Conservation (phyloP, 1,284 basidiomycete species). For the Xanthoconium separans region DNA sequence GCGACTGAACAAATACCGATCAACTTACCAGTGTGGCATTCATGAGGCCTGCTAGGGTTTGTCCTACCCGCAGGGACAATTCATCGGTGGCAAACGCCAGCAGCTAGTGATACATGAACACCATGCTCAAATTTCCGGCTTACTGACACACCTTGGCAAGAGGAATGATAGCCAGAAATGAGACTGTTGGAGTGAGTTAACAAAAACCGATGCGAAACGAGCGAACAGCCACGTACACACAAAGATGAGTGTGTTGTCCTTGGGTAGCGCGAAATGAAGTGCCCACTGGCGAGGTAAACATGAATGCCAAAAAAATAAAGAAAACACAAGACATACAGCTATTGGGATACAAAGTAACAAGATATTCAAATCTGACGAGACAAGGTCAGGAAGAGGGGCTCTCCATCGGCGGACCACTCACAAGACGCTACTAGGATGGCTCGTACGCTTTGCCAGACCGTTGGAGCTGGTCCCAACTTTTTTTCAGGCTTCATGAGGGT, state of each 20-base stretch:
- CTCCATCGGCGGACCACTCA: conserved; percentile 20
- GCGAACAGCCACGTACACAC: conserved; percentile 50
- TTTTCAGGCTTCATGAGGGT: conserved; percentile 35
- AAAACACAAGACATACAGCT: conserved; percentile 46
- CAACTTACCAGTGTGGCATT: conserved; percentile 79
- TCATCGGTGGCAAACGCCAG: conserved; percentile 89
- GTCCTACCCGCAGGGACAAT: conserved; percentile 77
- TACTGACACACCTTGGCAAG: conserved; percentile 59
- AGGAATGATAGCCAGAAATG: conserved; percentile 72
- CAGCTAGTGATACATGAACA: conserved; percentile 43
- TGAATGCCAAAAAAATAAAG: conserved; percentile 1
- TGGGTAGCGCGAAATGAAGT: conserved; percentile 57
- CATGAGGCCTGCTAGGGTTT: conserved; percentile 82
- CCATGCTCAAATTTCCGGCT: neutral
- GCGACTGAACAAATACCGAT: neutral
- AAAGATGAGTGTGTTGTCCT: conserved; percentile 64
- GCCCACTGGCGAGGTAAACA: conserved; percentile 55
- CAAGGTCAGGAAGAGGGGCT: conserved; percentile 1
- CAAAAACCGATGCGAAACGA: neutral
- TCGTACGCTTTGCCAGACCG: conserved; percentile 42
- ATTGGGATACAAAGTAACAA: conserved; percentile 67
- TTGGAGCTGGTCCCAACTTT: conserved; percentile 43
- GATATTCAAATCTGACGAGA: conserved; percentile 57
- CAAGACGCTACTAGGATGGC: conserved; percentile 55
- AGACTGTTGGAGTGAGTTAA: conserved; percentile 42